Base-by-base conservation (phyloP, 148 eudicot species). In the Fallopia convolvulus region DNA sequence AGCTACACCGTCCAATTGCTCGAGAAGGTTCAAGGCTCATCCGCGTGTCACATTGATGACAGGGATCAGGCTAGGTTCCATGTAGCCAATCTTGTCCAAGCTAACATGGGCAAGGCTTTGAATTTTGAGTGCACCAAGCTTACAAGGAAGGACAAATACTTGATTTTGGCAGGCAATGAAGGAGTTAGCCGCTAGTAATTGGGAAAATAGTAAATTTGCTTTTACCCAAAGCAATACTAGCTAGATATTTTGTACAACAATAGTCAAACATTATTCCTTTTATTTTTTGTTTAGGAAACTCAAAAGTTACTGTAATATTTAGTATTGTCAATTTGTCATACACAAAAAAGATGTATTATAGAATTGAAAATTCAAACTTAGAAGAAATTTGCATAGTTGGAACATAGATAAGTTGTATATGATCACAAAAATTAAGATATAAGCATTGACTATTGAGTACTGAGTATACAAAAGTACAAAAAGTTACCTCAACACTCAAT, bases 111-210 rank as follows among this genome's bases (percentile, higher is more conserved):
- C 2, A 80, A 82, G 49, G 88, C 90, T 1, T 72, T 91, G 30
- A 84, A 85, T 20, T 93, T 90, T 77, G 73, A 83, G 76, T 90
- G 94, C 83, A 93, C 97, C 12, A 82, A 39, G 21, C 90, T 90
- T 78, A 93, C 97, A 13, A 88, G 98, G 86, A 93, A 83, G 84
- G 94, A 93, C 61, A 93, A 93, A 87, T 93, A 93, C 77, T 79
- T 91, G 79, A 83, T 88, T 46, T 81, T 91, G 85, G 98, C 97
- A 0, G 91, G 94, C 49, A 91, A 93, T 78, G 92, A 93, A 71
- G 98, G 98, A 12, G 52, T 86, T 53, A 33, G 65, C 33, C 33
- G 56, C 30, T 30, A 73, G 7, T 26, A 73, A 36, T 73, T 20
- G 26, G 53, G 75, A 44, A 42, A 42, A 73, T 14, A 46, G 10